phyloP scores from a whole-genome alignment of 495 filamentous ascomycete species.

The Talaromyces borbonicus region DNA sequence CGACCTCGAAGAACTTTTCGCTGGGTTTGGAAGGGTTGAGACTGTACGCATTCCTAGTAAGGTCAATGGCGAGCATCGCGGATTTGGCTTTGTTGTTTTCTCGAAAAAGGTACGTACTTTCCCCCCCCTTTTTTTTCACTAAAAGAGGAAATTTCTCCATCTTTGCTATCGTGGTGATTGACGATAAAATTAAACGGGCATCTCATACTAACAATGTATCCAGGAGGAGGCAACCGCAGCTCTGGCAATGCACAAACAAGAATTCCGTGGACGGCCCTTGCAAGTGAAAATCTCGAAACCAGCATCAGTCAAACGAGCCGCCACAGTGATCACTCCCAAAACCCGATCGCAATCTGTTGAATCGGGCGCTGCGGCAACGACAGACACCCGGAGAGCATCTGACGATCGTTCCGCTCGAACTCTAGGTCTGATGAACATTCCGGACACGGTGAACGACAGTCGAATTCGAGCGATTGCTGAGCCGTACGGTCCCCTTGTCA shows the following conservation, averaged over 20 bases:
- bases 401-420: slow-evolving; percentile 41
- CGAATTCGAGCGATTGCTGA: slow-evolving; percentile 53
- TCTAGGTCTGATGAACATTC: slow-evolving; percentile 49
- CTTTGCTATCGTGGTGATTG: too few relatives aligned
- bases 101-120: slow-evolving; percentile 46
- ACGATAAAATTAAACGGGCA: too few relatives aligned
- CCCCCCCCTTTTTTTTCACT: background rate
- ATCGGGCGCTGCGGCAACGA: slow-evolving; percentile 15
- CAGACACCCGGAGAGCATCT: slow-evolving; percentile 11
- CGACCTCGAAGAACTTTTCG: slow-evolving; percentile 60
- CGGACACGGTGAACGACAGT: slow-evolving; percentile 56
- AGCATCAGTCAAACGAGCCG: slow-evolving; percentile 35
- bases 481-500: slow-evolving; percentile 43
- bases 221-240: slow-evolving; percentile 59
- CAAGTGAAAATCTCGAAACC: slow-evolving; percentile 53
- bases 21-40: slow-evolving; percentile 65
- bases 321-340: slow-evolving; percentile 31
- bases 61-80: slow-evolving; percentile 54
- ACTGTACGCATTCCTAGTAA: slow-evolving; percentile 55
- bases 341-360: slow-evolving; percentile 28
- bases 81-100: slow-evolving; percentile 70
- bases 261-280: slow-evolving; percentile 58
- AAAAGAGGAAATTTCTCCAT: background rate
- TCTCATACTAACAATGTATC: background rate
- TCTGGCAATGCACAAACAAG: slow-evolving; percentile 57